Conservation (phyloP, 495 filamentous ascomycete genomes). For the Neurospora sp. region DNA sequence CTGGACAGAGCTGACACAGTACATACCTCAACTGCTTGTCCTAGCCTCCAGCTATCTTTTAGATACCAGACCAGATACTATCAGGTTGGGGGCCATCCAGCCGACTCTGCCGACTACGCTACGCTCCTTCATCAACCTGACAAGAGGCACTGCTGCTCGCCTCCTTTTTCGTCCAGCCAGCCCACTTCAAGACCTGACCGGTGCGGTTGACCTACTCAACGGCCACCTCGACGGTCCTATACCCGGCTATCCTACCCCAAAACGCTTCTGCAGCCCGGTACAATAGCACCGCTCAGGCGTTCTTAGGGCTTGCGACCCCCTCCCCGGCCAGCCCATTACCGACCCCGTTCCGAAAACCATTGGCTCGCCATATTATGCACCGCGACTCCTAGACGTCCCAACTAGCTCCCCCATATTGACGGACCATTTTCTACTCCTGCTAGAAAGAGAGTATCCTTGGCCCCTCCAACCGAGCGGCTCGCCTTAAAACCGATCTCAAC, state of each 20-base stretch:
- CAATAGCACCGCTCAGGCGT: conserved; percentile 10
- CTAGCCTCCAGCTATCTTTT: neutral
- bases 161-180: neutral
- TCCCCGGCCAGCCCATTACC: conserved; percentile 19
- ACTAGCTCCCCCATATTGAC: conserved; percentile 13
- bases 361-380: conserved; percentile 25
- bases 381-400: conserved; percentile 16
- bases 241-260: conserved; percentile 4
- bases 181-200: conserved; percentile 1
- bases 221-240: conserved; percentile 6
- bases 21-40: neutral
- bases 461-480: conserved; percentile 15
- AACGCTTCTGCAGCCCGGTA: conserved; percentile 18
- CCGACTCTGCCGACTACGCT: neutral
- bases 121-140: neutral
- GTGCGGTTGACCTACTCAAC: conserved; percentile 11
- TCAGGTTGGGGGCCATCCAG: neutral
- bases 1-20: neutral
- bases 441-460: conserved; percentile 2
- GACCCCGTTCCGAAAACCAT: conserved; percentile 20
- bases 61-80: neutral
- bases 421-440: conserved; percentile 16
- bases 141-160: neutral
- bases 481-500: conserved; percentile 8
- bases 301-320: conserved; percentile 10